A percentile compares a stretch with the other conserved stretches of the same genome.
Evolutionary conservation across 2,329 filamentous ascomycete genomes (phyloP).

Genomic region (Penicillium rolfsii): DNA sequence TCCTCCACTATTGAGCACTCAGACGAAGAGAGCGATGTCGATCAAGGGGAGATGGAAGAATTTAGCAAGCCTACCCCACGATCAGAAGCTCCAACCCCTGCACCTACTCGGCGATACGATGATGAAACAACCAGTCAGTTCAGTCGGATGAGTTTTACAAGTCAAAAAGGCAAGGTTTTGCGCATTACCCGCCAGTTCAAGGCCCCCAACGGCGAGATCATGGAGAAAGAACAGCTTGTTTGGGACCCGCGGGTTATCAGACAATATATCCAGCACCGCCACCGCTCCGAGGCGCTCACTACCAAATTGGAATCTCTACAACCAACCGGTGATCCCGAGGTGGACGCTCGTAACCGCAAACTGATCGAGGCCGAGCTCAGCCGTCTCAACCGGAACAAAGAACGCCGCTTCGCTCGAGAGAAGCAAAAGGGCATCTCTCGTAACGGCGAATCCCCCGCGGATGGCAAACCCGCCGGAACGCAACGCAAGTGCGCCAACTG

Average conservation of each 20-base stretch:
- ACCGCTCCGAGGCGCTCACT: conserved; percentile 69
- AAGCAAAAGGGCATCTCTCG: conserved; percentile 72
- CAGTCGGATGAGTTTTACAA: conserved; percentile 70
- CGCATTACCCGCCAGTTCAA: conserved; percentile 72
- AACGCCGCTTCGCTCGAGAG: conserved; percentile 85
- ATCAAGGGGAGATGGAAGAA: conserved; percentile 55
- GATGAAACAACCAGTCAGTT: conserved; percentile 84
- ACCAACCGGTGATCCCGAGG: conserved; percentile 68
- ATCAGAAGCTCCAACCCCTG: conserved; percentile 66
- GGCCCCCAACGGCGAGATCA: conserved; percentile 67
- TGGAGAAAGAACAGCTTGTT: conserved; percentile 63
- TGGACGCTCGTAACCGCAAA: conserved; percentile 64
- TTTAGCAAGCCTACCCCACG: conserved; percentile 62
- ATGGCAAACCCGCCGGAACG: conserved; percentile 68
- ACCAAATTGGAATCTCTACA: conserved; percentile 69
- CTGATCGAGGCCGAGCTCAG: conserved; percentile 74
- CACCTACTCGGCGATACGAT: conserved; percentile 52
- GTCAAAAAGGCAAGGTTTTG: conserved; percentile 69
- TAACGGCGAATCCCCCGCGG: conserved; percentile 50
- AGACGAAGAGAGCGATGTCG: conserved; percentile 69
- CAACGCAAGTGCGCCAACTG: conserved; percentile 95
- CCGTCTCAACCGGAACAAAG: conserved; percentile 87
- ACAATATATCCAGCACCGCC: conserved; percentile 80
- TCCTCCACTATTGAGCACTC: conserved; percentile 74
- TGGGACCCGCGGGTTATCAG: conserved; percentile 85